These are phyloP conservation scores for Truncatella angustata DNA, from an alignment of 2,329 filamentous ascomycete species.

Conservation along the genomic window DNA sequence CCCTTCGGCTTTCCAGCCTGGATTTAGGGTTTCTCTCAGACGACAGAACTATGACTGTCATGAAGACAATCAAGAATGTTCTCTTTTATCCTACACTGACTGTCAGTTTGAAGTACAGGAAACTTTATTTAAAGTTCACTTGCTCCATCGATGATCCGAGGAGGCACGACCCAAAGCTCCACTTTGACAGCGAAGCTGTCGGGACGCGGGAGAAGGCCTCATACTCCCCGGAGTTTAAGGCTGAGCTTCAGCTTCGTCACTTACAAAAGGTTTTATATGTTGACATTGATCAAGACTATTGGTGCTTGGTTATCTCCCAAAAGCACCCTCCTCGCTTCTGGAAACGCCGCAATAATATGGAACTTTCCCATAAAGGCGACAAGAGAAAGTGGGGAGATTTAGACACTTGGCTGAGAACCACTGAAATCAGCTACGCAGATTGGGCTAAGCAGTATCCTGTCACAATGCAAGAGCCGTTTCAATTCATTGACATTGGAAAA, in stretches of 20 bases:
- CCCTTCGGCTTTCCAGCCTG: slow-evolving; percentile 43
- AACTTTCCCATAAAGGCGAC: slow-evolving; percentile 31
- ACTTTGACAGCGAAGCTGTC: slow-evolving; percentile 5
- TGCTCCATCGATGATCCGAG: slow-evolving; percentile 24
- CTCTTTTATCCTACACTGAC: slow-evolving; percentile 30
- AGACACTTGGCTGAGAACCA: slow-evolving; percentile 49
- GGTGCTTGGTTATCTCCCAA: slow-evolving; percentile 46
- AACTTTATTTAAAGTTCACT: slow-evolving; percentile 39
- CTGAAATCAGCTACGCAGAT: slow-evolving; percentile 38
- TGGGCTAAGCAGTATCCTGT: slow-evolving; percentile 33
- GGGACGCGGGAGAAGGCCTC: slow-evolving; percentile 16
- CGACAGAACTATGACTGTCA: slow-evolving; percentile 55
- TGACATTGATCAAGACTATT: slow-evolving; percentile 27
- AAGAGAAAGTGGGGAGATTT: slow-evolving; percentile 35
- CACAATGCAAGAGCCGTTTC: slow-evolving; percentile 34
- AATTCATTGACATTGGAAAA: slow-evolving; percentile 51
- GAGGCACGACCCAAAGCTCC: slow-evolving; percentile 13
- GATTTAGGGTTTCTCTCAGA: slow-evolving; percentile 61
- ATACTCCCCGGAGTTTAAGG: slow-evolving; percentile 31
- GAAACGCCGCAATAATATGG: slow-evolving; percentile 32
- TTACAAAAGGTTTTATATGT: slow-evolving; percentile 43
- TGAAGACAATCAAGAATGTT: slow-evolving; percentile 42
- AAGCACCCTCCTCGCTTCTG: slow-evolving; percentile 48
- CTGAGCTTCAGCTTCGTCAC: slow-evolving; percentile 43
- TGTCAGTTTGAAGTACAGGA: slow-evolving; percentile 37